Conservation (phyloP, 129 eudicot genomes). For the Cynara cardunculus region DNA sequence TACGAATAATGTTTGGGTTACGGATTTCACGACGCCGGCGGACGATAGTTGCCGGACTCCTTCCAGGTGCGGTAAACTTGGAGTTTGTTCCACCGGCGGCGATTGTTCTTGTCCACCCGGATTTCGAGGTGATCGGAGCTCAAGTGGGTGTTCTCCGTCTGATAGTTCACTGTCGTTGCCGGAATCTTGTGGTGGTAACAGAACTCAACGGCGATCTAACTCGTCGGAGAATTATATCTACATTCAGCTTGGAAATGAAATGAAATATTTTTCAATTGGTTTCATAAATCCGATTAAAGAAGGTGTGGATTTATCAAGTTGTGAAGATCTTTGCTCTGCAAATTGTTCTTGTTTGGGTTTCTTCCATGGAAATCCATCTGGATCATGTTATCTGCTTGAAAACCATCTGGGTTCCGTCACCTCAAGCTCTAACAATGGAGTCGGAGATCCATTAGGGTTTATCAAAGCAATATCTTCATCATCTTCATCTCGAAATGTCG, state of each 20-base stretch:
- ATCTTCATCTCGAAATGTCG: neutral
- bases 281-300: slow-evolving; percentile 33
- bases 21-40: slow-evolving; percentile 49
- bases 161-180: slow-evolving; percentile 41
- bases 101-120: slow-evolving; percentile 65
- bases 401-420: slow-evolving; percentile 55
- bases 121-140: slow-evolving; percentile 30
- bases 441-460: slow-evolving; percentile 42
- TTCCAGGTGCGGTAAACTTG: slow-evolving; percentile 48
- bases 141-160: slow-evolving; percentile 41
- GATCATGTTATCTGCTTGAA: slow-evolving; percentile 58
- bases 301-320: slow-evolving; percentile 41
- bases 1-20: slow-evolving; percentile 2
- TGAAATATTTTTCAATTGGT: slow-evolving; percentile 50
- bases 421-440: slow-evolving; percentile 9
- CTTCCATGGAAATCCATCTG: slow-evolving; percentile 51
- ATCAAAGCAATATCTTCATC: slow-evolving; percentile 37
- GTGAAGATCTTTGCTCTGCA: slow-evolving; percentile 55
- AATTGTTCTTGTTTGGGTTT: slow-evolving; percentile 71
- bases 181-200: slow-evolving; percentile 42
- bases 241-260: slow-evolving; percentile 38
- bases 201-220: slow-evolving; percentile 6
- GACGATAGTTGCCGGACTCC: slow-evolving; percentile 49
- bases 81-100: slow-evolving; percentile 38
- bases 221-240: slow-evolving; percentile 37